Evolutionary conservation across 2,329 filamentous ascomycete genomes (phyloP).

Genomic region (Phialophora tarda): DNA sequence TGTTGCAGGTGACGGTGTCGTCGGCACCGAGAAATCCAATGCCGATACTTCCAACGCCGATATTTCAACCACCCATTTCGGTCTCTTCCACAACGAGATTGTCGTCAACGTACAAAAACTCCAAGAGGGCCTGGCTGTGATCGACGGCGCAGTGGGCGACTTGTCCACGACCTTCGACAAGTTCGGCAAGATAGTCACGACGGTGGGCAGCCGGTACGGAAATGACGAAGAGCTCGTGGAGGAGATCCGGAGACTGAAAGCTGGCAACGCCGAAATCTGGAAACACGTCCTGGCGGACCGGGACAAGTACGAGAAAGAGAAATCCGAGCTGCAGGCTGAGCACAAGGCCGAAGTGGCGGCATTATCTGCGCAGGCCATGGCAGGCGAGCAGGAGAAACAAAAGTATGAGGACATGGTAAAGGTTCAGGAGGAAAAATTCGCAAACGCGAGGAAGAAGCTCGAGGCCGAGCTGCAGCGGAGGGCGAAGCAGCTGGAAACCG

Average conservation of each 20-base stretch:
- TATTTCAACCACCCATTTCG: slow-evolving; percentile 4
- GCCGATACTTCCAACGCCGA: background rate
- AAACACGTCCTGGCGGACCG: background rate
- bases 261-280: background rate
- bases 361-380: background rate
- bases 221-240: slow-evolving; percentile 12
- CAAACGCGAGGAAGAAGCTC: background rate
- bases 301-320: slow-evolving; percentile 4
- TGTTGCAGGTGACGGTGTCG: background rate
- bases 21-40: background rate
- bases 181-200: slow-evolving; percentile 15
- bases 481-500: slow-evolving; percentile 10
- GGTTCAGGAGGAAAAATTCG: background rate
- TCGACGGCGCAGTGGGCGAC: slow-evolving; percentile 13
- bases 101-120: slow-evolving; percentile 1
- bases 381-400: slow-evolving; percentile 9
- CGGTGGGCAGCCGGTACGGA: slow-evolving; percentile 13
- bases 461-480: slow-evolving; percentile 5
- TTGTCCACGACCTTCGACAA: slow-evolving; percentile 8
- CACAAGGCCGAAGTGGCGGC: background rate
- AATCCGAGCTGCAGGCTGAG: background rate
- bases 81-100: slow-evolving; percentile 15
- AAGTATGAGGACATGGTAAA: slow-evolving; percentile 6
- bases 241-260: slow-evolving; percentile 2
- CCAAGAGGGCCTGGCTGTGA: background rate